These are phyloP conservation scores for Mortierella polycephala DNA, from an alignment of 371 early-diverging fungal species.

Conservation along the genomic window DNA sequence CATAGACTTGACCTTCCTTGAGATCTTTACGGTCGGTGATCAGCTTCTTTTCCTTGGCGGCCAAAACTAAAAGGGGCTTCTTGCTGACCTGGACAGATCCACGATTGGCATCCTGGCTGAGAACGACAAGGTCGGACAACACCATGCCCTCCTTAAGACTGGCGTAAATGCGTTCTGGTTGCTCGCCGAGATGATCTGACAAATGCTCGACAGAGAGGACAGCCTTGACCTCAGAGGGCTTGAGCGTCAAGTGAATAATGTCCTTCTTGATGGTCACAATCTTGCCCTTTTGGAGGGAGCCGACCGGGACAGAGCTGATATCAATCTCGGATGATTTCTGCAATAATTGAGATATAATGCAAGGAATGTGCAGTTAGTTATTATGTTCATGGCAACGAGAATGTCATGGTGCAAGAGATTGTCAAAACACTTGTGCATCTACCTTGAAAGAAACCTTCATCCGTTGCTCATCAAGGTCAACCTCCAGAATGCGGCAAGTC, in stretches of 20 bases:
- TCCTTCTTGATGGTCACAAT: slow-evolving; percentile 61
- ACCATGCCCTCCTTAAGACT: slow-evolving; percentile 58
- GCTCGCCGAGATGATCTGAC: slow-evolving; percentile 67
- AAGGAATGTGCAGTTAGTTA: not conserved
- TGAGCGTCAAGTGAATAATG: slow-evolving; percentile 62
- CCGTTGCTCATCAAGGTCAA: slow-evolving; percentile 63
- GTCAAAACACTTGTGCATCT: not conserved
- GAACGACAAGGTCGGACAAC: slow-evolving; percentile 66
- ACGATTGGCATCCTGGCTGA: slow-evolving; percentile 57
- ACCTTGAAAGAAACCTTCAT: slow-evolving; percentile 63
- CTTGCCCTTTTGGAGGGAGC: slow-evolving; percentile 63
- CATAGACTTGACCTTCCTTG: slow-evolving; percentile 61
- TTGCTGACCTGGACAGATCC: slow-evolving; percentile 62
- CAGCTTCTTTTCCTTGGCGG: slow-evolving; percentile 58
- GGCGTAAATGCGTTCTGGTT: slow-evolving; percentile 57
- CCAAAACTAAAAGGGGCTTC: slow-evolving; percentile 69
- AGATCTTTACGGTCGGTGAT: slow-evolving; percentile 39
- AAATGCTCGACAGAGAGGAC: slow-evolving; percentile 66
- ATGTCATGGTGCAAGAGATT: not conserved
- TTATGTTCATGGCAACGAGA: not conserved
- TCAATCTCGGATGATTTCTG: slow-evolving; percentile 53
- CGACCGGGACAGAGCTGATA: slow-evolving; percentile 51
- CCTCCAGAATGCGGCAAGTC: slow-evolving; percentile 77
- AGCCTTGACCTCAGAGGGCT: slow-evolving; percentile 64
- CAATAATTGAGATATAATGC: not conserved